Evolutionary conservation across 805 yeast genomes (phyloP).

Genomic region (Kockiozyma suomiensis): DNA sequence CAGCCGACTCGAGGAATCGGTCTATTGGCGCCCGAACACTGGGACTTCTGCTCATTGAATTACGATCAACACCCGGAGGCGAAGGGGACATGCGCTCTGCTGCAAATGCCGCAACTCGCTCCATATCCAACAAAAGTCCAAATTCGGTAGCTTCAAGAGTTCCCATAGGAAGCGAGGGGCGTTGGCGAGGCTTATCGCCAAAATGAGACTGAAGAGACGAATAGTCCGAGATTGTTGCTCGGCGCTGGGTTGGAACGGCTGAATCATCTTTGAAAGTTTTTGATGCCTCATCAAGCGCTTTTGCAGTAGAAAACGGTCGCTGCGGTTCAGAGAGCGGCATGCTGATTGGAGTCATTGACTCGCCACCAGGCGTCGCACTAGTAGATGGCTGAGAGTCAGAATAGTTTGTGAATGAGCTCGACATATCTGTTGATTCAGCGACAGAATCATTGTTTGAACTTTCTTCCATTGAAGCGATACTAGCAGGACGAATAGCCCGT

Average conservation of each 20-base stretch:
- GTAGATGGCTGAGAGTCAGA: background rate
- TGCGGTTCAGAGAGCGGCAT: background rate
- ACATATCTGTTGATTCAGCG: background rate
- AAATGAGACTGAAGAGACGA: slow-evolving; percentile 1
- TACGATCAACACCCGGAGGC: background rate
- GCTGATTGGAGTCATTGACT: background rate
- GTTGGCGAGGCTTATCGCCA: background rate
- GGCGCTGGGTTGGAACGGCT: background rate
- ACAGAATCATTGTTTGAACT: background rate
- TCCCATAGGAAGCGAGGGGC: slow-evolving; percentile 21
- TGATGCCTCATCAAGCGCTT: background rate
- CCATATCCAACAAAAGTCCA: slow-evolving; percentile 21
- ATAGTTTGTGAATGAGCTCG: background rate
- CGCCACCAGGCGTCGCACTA: background rate
- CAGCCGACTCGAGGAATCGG: background rate
- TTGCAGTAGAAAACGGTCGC: background rate
- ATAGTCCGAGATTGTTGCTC: background rate
- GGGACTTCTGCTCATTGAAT: background rate
- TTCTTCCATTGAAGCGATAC: slow-evolving; percentile 4
- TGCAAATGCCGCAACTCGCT: slow-evolving; percentile 11
- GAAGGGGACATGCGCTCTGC: slow-evolving; percentile 9
- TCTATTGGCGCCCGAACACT: background rate
- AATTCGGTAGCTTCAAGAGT: slow-evolving; percentile 26
- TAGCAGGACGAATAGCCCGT: slow-evolving; percentile 9
- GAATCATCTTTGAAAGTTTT: background rate